phyloP scores from a whole-genome alignment of 2,329 filamentous ascomycete species.

The Conoideocrella luteorostrata region DNA sequence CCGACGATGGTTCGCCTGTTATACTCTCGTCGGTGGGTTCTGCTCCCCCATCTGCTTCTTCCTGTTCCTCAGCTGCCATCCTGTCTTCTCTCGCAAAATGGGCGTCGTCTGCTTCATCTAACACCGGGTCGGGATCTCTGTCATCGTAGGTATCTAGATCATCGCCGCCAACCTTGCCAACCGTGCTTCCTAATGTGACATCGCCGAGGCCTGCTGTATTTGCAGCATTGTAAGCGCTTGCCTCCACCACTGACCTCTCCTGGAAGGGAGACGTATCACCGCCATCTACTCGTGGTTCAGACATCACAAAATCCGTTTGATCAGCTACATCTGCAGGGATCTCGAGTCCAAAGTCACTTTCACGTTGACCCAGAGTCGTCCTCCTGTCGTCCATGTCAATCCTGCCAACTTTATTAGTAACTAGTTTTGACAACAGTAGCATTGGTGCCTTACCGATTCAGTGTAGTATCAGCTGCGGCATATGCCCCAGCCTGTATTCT shows the following conservation, averaged over 20 bases:
- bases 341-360: slow-evolving; percentile 46
- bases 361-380: slow-evolving; percentile 31
- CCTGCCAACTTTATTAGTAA: slow-evolving; percentile 16
- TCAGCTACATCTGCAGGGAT: slow-evolving; percentile 40
- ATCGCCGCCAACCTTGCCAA: slow-evolving; percentile 7
- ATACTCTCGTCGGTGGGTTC: slow-evolving; percentile 1
- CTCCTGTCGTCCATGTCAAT: slow-evolving; percentile 34
- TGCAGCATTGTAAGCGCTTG: slow-evolving; percentile 1
- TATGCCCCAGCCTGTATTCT: slow-evolving; percentile 34
- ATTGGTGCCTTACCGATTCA: slow-evolving; percentile 36
- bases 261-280: slow-evolving; percentile 17
- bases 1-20: slow-evolving; percentile 1
- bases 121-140: background rate
- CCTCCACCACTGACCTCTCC: slow-evolving; percentile 1
- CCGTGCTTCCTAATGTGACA: slow-evolving; percentile 9
- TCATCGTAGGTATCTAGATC: slow-evolving; percentile 4
- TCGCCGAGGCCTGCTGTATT: slow-evolving; percentile 5
- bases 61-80: background rate
- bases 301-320: slow-evolving; percentile 47
- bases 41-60: background rate
- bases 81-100: background rate
- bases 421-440: too few relatives aligned
- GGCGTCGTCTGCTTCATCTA: background rate
- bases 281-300: slow-evolving; percentile 24
- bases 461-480: slow-evolving; percentile 31